phyloP scores from a whole-genome alignment of 441 rosid genomes.

The Biscutella laevigata region DNA sequence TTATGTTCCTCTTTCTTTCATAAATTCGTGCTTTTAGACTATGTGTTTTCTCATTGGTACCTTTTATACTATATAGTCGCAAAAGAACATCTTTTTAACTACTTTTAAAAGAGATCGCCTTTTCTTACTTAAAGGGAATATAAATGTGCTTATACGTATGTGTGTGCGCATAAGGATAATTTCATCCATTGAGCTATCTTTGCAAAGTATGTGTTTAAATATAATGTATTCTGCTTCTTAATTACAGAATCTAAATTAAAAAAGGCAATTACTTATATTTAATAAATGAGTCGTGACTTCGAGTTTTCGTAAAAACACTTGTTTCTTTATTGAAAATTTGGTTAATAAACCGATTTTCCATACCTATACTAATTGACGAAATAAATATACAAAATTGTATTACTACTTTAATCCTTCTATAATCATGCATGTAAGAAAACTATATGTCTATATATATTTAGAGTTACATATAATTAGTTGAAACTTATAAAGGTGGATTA shows the following conservation, averaged over 20 bases:
- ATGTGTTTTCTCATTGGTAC: conserved; percentile 18
- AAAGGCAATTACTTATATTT: too few species aligned
- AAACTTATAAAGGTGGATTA: conserved; percentile 26
- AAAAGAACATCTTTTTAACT: conserved; percentile 16
- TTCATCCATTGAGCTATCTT: neutral
- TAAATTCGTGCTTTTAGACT: conserved; percentile 21
- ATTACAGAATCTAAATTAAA: too few species aligned
- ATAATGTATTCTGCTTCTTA: neutral
- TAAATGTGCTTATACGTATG: conserved; percentile 12
- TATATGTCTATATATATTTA: neutral
- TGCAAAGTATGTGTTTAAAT: neutral
- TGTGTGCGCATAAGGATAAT: neutral
- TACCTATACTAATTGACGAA: too few species aligned
- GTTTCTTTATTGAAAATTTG: too few species aligned
- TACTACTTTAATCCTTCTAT: neutral
- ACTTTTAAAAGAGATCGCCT: conserved; percentile 25
- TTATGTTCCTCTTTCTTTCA: conserved; percentile 19
- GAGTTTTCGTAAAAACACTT: too few species aligned
- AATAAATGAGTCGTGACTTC: too few species aligned
- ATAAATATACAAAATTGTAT: too few species aligned
- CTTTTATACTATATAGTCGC: conserved; percentile 20
- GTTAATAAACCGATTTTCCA: too few species aligned
- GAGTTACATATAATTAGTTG: conserved; percentile 5
- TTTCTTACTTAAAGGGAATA: conserved; percentile 13
- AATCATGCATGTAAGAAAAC: neutral